phyloP scores from a whole-genome alignment of 1,284 basidiomycete genomes.

The Apiotrichum montevideense region DNA sequence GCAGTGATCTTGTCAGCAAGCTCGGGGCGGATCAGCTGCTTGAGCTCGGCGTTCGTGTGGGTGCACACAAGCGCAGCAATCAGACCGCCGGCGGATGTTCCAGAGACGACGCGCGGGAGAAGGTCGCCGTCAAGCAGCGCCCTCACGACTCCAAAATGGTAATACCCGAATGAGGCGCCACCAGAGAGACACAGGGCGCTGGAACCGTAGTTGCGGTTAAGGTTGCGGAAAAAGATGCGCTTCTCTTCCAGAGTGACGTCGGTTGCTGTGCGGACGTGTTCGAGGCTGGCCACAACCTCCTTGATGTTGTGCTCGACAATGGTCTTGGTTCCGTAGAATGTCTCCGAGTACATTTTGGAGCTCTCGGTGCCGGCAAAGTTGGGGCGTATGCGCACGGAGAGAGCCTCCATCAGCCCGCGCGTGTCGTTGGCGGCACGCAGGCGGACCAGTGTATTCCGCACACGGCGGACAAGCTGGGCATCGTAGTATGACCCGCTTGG shows the following conservation, averaged over 20 bases:
- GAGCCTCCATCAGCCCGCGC: constrained; percentile 76
- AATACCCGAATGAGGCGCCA: constrained; percentile 86
- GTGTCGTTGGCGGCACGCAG: constrained; percentile 57
- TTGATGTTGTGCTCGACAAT: constrained; percentile 81
- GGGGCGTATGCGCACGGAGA: constrained; percentile 84
- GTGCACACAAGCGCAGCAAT: constrained; percentile 77
- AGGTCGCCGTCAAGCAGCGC: constrained; percentile 84
- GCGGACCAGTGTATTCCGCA: constrained; percentile 33
- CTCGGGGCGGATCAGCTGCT: constrained; percentile 66
- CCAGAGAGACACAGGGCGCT: constrained; percentile 89
- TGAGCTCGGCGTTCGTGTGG: constrained; percentile 82
- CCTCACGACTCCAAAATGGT: constrained; percentile 72
- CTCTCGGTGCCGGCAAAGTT: constrained; percentile 97
- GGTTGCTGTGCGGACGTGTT: constrained; percentile 65
- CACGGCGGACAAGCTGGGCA: constrained; percentile 52
- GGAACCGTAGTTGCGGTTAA: constrained; percentile 82
- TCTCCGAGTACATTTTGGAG: constrained; percentile 76
- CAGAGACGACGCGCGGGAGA: constrained; percentile 78
- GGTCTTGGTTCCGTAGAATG: constrained; percentile 80
- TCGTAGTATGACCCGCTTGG: constrained; percentile 87
- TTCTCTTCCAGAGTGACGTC: constrained; percentile 82
- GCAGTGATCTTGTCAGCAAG: constrained; percentile 84
- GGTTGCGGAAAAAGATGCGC: constrained; percentile 80
- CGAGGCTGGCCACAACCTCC: constrained; percentile 68
- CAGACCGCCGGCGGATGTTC: constrained; percentile 88